Base-by-base conservation (phyloP, 257 asterid genomes). In the Fraxinus americana region DNA sequence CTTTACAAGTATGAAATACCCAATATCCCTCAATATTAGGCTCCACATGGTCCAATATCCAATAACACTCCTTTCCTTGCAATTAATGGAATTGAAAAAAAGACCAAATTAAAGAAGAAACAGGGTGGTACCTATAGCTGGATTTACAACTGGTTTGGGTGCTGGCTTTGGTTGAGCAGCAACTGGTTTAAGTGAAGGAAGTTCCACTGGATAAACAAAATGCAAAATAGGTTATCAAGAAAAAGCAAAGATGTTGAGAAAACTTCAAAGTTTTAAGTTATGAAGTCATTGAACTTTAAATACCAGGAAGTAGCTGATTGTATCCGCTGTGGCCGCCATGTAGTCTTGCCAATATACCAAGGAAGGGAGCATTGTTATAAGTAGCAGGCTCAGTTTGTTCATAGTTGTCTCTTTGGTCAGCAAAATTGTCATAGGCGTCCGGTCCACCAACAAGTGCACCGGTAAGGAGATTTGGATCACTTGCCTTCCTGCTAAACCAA, bases 301-400 rank as follows among this genome's bases (percentile, higher is more conserved):
- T 76, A 95, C 97, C 97, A 25, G 97, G 97, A 61, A 92, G 97
- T 78, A 96, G 99, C 87, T 93, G 99, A 83, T 87, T 93, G 83
- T 89, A 88, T 23, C 94, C 92, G 2, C 88, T 80, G 71, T 83
- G 93, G 45, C 97, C 99, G 8, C 88, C 91, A n/a, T 91, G 92
- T 38, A 96, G 83, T 72, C 99, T 89, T 12, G 99, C 97, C 82
- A 96, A 70, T 16, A 93, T 80, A 4, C 99, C 99, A 0, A 96
- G 43, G 65, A 95, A 76, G 2, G 98, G 98, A 73, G 98, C 99
- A 83, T 92, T 96, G 87, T 96, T 96, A 81, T 96, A 96, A 63
- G 99, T 96, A 69, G 99, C 99, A 4, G 99, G 99, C 85, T 96
- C 99, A 2, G 99, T 96, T 84, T 96, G 99, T 82, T 96, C 98